phyloP scores from a whole-genome alignment of 2,329 filamentous ascomycete genomes.

The Colletotrichum viniferum region DNA sequence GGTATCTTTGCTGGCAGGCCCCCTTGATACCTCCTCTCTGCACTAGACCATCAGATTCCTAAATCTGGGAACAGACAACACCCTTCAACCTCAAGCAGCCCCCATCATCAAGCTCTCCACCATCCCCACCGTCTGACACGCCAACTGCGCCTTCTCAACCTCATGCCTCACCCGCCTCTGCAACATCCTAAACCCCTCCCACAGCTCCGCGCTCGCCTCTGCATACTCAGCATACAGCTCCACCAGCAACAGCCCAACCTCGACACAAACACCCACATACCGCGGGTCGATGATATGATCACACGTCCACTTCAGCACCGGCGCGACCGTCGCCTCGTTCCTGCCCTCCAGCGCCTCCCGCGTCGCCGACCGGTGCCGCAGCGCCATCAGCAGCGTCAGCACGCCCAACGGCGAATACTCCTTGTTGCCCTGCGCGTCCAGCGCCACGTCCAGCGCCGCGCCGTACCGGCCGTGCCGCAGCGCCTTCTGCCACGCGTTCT shows the following conservation, averaged over 20 bases:
- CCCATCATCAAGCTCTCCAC: conserved; percentile 71
- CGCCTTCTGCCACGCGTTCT: conserved; percentile 79
- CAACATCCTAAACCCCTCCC: conserved; percentile 70
- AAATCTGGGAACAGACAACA: too few relatives aligned
- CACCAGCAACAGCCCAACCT: conserved; percentile 80
- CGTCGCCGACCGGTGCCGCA: conserved; percentile 87
- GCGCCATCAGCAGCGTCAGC: conserved; percentile 80
- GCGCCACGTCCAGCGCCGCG: conserved; percentile 78
- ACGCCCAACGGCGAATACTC: conserved; percentile 63
- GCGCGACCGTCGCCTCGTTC: conserved; percentile 81
- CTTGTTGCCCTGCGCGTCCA: conserved; percentile 50
- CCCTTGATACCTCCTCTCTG: too few relatives aligned
- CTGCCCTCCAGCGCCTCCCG: conserved; percentile 79
- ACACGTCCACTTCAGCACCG: conserved; percentile 82
- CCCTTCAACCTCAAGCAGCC: conserved; percentile 26
- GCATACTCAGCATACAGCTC: conserved; percentile 87
- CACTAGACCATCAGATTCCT: too few relatives aligned
- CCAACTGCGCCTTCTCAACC: conserved; percentile 83
- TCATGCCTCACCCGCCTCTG: conserved; percentile 75
- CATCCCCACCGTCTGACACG: conserved; percentile 86
- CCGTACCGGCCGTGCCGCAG: conserved; percentile 80
- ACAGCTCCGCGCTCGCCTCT: conserved; percentile 74
- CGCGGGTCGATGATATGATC: conserved; percentile 83
- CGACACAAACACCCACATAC: conserved; percentile 80
- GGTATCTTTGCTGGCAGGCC: too few relatives aligned